Percentiles rank a stretch among this genome's conserved stretches.
These are phyloP conservation scores for Mrakia blollopis DNA, from an alignment of 768 basidiomycete genomes.

Conservation along the genomic window DNA sequence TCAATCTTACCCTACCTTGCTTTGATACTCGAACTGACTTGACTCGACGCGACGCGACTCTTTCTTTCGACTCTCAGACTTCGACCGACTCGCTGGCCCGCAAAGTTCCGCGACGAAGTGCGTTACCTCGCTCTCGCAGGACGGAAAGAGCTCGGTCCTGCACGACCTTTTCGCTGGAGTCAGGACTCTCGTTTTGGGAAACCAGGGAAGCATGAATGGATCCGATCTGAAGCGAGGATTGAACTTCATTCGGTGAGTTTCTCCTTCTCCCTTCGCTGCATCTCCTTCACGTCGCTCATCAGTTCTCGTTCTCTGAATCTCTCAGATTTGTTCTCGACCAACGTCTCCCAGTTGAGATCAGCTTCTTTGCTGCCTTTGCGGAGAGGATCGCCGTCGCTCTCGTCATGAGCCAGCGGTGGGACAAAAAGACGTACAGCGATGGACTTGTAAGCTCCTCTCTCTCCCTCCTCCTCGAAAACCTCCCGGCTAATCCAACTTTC, in stretches of 20 bases:
- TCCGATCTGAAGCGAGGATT: background rate
- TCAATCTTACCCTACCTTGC: background rate
- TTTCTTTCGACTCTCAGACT: background rate
- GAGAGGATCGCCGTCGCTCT: background rate
- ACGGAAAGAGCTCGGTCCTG: background rate
- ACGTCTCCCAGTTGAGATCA: background rate
- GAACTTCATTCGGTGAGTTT: background rate
- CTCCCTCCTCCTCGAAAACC: background rate
- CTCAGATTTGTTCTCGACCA: background rate
- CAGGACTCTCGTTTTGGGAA: background rate
- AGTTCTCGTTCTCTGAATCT: background rate
- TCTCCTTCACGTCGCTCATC: background rate
- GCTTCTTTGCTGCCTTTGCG: background rate
- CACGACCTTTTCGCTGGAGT: background rate
- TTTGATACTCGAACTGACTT: background rate
- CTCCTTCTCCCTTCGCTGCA: background rate
- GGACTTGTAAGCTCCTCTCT: background rate
- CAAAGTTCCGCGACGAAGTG: background rate
- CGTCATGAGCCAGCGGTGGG: slow-evolving; percentile 8
- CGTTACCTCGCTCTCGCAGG: background rate
- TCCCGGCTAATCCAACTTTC: background rate
- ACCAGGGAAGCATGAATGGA: background rate
- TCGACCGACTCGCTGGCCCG: background rate
- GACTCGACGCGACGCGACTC: background rate
- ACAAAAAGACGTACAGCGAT: background rate